Percentiles rank a stretch among this genome's conserved stretches.
Evolutionary conservation across 192 early-diverging fungal genomes (phyloP).

Genomic region (Obelidium mucronatum): DNA sequence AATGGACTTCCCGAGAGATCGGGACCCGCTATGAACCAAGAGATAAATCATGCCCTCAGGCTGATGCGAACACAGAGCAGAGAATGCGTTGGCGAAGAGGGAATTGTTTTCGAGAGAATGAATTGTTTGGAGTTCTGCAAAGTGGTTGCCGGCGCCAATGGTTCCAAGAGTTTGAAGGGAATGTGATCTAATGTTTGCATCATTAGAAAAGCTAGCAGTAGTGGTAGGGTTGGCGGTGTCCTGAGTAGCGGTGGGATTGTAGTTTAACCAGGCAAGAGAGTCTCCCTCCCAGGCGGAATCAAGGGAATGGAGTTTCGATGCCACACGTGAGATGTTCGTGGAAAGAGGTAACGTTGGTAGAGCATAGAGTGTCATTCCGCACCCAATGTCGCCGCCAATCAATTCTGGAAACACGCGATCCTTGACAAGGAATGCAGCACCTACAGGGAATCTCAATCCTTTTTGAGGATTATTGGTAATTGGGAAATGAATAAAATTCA

Average conservation of each 20-base stretch:
- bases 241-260: constrained; percentile 39
- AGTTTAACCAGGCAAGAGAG: constrained; percentile 39
- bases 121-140: constrained; percentile 62
- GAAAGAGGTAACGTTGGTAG: constrained; percentile 40
- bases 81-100: constrained; percentile 33
- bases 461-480: no score
- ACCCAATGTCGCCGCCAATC: constrained; percentile 68
- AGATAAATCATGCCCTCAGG: constrained; percentile 39
- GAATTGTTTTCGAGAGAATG: constrained; percentile 44
- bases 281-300: constrained; percentile 56
- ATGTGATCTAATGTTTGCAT: no score
- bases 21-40: constrained; percentile 65
- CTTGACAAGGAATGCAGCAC: constrained; percentile 58
- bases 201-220: no score
- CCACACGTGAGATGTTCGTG: constrained; percentile 42
- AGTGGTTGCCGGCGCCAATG: constrained; percentile 69
- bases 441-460: constrained; percentile 47
- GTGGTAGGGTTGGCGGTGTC: no score
- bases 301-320: constrained; percentile 42
- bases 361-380: constrained; percentile 63
- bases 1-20: constrained; percentile 60
- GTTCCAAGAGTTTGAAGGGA: constrained; percentile 64
- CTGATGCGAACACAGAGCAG: constrained; percentile 11
- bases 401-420: constrained; percentile 60
- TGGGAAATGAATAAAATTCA: constrained; percentile 60